Percentiles rank a stretch among this genome's conserved stretches.
Evolutionary conservation across 768 basidiomycete species (phyloP).

Genomic region (Kwoniella pini): DNA sequence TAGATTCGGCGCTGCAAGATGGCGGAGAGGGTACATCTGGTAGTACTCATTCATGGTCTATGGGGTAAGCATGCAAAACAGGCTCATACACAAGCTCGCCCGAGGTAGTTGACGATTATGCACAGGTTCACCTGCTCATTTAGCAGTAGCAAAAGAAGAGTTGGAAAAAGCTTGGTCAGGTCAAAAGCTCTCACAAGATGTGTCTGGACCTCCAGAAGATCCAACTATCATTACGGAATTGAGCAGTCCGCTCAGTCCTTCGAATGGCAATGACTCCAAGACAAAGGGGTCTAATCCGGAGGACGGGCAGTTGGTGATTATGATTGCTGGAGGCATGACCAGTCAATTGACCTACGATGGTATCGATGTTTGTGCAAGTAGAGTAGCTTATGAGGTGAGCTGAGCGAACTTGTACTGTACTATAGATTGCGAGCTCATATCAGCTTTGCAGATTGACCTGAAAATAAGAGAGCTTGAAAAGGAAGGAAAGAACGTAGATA

Average conservation of each 20-base stretch:
- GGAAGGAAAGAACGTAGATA: conserved; percentile 26
- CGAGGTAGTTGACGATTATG: not conserved
- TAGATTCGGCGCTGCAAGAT: too few species aligned
- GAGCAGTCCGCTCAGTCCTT: not conserved
- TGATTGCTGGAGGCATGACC: conserved; percentile 41
- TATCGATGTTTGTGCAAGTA: conserved; percentile 40
- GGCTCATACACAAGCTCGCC: not conserved
- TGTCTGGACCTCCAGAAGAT: conserved; percentile 18
- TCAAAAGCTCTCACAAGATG: not conserved
- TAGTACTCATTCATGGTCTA: conserved; percentile 45
- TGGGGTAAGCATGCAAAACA: conserved; percentile 30
- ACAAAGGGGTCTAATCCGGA: too few species aligned
- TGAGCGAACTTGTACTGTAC: not conserved
- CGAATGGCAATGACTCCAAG: not conserved
- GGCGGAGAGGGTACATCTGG: conserved; percentile 27
- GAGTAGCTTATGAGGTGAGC: conserved; percentile 42
- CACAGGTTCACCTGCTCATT: conserved; percentile 15
- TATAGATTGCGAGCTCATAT: too few species aligned
- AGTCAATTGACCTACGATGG: conserved; percentile 45
- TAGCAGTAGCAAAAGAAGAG: conserved; percentile 30
- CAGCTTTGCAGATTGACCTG: conserved; percentile 23
- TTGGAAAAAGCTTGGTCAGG: conserved; percentile 21
- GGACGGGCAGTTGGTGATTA: conserved; percentile 28
- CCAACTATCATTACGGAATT: conserved; percentile 9
- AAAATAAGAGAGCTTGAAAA: conserved; percentile 23